Evolutionary conservation across 768 basidiomycete genomes (phyloP).

Genomic region (Astraeus odoratus): DNA sequence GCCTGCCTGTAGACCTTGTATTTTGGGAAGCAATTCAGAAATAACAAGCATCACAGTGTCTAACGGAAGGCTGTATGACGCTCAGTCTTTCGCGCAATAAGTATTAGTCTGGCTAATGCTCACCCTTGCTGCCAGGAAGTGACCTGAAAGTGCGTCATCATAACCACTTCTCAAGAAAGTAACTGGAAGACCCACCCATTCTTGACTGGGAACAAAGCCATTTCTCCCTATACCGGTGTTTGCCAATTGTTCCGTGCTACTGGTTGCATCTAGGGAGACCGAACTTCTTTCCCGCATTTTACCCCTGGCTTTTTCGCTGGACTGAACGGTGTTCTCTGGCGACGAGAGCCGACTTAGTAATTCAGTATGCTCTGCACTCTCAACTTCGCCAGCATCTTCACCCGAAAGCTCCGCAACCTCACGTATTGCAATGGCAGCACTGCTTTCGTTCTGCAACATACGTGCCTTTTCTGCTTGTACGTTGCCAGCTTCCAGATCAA

Average conservation of each 20-base stretch:
- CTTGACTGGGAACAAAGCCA: slow-evolving; percentile 92
- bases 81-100: slow-evolving; percentile 7
- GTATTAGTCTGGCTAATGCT: slow-evolving; percentile 11
- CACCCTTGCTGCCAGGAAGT: slow-evolving; percentile 97
- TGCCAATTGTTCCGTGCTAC: slow-evolving; percentile 58
- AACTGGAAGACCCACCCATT: slow-evolving; percentile 65
- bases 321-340: slow-evolving; percentile 35
- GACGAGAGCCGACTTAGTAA: slow-evolving; percentile 34
- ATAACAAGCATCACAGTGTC: slow-evolving; percentile 85
- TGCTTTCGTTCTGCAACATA: slow-evolving; percentile 50
- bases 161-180: neutral
- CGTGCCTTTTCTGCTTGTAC: slow-evolving; percentile 54
- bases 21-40: slow-evolving; percentile 79
- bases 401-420: slow-evolving; percentile 19
- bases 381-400: slow-evolving; percentile 5
- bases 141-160: slow-evolving; percentile 39
- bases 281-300: slow-evolving; percentile 80
- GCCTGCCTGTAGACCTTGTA: slow-evolving; percentile 75
- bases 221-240: slow-evolving; percentile 73
- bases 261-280: slow-evolving; percentile 42
- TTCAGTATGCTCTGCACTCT: slow-evolving; percentile 6
- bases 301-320: slow-evolving; percentile 74
- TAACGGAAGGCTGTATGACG: slow-evolving; percentile 62
- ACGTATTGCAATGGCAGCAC: slow-evolving; percentile 16
- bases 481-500: slow-evolving; percentile 24